Percentiles rank a stretch among this genome's conserved stretches.
phyloP scores from a whole-genome alignment of 2,329 filamentous ascomycete species.

The Metarhizium rileyi region DNA sequence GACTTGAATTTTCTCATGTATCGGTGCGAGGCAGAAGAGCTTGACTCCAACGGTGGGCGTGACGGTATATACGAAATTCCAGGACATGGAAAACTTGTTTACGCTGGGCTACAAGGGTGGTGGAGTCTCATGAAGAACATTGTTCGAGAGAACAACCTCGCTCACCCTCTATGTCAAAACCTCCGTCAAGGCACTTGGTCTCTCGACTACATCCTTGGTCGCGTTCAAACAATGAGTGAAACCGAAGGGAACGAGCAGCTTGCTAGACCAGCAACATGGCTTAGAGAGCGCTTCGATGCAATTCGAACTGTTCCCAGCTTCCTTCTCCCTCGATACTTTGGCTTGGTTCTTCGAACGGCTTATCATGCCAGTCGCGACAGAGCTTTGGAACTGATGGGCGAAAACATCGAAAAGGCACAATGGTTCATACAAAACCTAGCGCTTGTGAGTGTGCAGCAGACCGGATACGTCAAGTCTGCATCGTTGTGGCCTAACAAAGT shows the following conservation, averaged over 20 bases:
- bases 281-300: constrained; percentile 75
- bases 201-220: constrained; percentile 73
- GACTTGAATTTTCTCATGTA: constrained; percentile 92
- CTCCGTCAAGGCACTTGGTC: constrained; percentile 88
- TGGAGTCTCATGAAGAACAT: constrained; percentile 85
- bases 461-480: constrained; percentile 78
- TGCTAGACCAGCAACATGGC: constrained; percentile 60
- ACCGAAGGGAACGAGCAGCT: constrained; percentile 54
- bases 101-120: constrained; percentile 97
- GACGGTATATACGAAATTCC: constrained; percentile 90
- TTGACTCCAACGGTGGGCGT: constrained; percentile 64
- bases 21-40: constrained; percentile 80
- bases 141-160: constrained; percentile 80
- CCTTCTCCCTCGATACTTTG: constrained; percentile 86
- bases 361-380: constrained; percentile 77
- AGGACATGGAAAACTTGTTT: constrained; percentile 73
- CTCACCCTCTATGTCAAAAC: constrained; percentile 88
- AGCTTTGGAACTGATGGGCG: constrained; percentile 67
- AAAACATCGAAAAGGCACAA: constrained; percentile 70
- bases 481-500: constrained; percentile 80
- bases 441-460: constrained; percentile 87
- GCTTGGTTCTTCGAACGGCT: constrained; percentile 74
- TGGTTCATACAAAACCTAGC: constrained; percentile 81
- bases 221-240: constrained; percentile 63
- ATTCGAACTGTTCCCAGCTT: constrained; percentile 81